These are phyloP conservation scores for Umbelopsis sp. DNA, from an alignment of 371 early-diverging fungal genomes.

Conservation along the genomic window DNA sequence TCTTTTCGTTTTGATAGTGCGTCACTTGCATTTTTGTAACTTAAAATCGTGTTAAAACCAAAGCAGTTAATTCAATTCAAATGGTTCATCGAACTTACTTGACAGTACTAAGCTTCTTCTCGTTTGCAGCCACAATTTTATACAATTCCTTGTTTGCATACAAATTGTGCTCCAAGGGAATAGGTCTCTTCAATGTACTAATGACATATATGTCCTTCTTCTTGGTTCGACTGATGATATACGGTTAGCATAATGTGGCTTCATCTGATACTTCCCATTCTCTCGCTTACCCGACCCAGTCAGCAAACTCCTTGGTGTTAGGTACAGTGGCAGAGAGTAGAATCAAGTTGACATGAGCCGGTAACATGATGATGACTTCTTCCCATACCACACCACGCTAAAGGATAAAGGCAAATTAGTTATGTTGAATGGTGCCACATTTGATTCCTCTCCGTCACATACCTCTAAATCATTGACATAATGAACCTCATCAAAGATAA, in stretches of 20 bases:
- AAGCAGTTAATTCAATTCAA: not conserved
- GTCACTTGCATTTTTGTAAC: conserved; percentile 72
- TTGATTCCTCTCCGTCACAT: not conserved
- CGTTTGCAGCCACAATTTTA: conserved; percentile 84
- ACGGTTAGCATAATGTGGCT: not conserved
- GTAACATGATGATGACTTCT: conserved; percentile 99
- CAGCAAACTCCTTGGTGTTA: conserved; percentile 99
- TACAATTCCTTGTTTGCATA: conserved; percentile 82
- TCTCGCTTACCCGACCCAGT: conserved; percentile 93
- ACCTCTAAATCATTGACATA: conserved; percentile 98
- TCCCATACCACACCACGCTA: conserved; percentile 99
- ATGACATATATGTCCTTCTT: conserved; percentile 98
- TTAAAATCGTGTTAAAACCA: conserved; percentile 22
- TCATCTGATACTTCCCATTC: not conserved
- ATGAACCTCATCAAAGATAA: conserved; percentile 99
- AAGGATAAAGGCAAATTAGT: not conserved
- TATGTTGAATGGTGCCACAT: not conserved
- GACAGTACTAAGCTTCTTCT: conserved; percentile 43
- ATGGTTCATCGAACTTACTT: conserved; percentile 27
- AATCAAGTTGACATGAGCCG: conserved; percentile 92
- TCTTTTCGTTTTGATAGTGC: conserved; percentile 63
- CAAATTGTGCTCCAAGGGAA: conserved; percentile 96
- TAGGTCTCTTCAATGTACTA: conserved; percentile 94
- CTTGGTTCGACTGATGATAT: conserved; percentile 81
- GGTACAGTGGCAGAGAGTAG: conserved; percentile 98